These are phyloP conservation scores for Thalassiosira livingstoniorum DNA, from an alignment of 352 stramenopile genomes.

Conservation along the genomic window DNA sequence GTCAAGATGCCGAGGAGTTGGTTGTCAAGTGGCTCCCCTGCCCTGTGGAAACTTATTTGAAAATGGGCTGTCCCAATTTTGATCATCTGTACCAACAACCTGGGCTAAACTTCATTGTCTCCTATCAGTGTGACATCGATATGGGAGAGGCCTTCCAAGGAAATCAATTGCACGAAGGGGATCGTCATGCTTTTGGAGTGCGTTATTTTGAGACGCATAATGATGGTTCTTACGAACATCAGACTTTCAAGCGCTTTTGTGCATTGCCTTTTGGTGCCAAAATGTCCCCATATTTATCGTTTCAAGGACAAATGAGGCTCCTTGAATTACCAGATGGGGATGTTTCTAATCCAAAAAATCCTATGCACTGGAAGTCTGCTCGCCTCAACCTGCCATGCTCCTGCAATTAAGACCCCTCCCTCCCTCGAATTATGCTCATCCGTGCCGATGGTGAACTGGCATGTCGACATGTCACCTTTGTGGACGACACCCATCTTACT, in stretches of 20 bases:
- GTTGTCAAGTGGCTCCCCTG: too few relatives aligned
- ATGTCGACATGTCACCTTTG: slow-evolving; percentile 27
- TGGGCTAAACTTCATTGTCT: too few relatives aligned
- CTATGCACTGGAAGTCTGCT: slow-evolving; percentile 45
- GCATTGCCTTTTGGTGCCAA: slow-evolving; percentile 49
- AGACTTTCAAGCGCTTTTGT: slow-evolving; percentile 26
- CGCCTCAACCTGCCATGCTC: slow-evolving; percentile 60
- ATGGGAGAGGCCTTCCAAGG: too few relatives aligned
- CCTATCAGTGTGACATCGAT: too few relatives aligned
- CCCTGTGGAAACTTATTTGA: too few relatives aligned
- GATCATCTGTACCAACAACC: too few relatives aligned
- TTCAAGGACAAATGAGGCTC: slow-evolving; percentile 27
- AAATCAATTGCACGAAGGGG: too few relatives aligned
- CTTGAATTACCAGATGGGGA: slow-evolving; percentile 44
- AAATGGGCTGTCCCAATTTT: too few relatives aligned
- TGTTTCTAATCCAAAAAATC: slow-evolving; percentile 39
- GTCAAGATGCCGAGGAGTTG: too few relatives aligned
- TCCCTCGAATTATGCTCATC: slow-evolving; percentile 34
- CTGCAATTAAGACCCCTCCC: slow-evolving; percentile 41
- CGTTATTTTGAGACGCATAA: too few relatives aligned
- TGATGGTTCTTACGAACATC: too few relatives aligned
- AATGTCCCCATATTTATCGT: slow-evolving; percentile 53
- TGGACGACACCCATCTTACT: slow-evolving; percentile 41
- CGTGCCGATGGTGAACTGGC: slow-evolving; percentile 41
- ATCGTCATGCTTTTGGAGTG: too few relatives aligned